Evolutionary conservation across 352 stramenopile species (phyloP).

Genomic region (Thraustotheca clavata): DNA sequence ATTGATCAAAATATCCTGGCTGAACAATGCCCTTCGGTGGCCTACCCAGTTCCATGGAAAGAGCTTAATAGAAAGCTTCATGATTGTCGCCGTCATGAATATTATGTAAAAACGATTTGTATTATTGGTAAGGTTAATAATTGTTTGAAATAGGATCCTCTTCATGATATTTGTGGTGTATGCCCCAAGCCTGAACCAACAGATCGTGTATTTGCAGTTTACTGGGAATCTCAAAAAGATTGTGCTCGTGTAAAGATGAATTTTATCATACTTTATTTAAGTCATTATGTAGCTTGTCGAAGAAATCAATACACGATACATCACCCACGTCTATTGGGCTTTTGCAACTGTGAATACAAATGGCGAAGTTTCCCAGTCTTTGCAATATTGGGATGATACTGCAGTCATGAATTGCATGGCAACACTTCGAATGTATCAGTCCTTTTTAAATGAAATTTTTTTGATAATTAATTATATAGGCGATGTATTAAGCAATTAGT

Average conservation of each 20-base stretch:
- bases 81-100: constrained; percentile 3
- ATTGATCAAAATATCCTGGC: not conserved
- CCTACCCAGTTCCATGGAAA: not conserved
- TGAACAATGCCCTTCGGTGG: not conserved
- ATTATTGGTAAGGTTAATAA: not conserved
- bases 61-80: constrained; percentile 13
- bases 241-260: not conserved
- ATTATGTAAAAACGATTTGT: constrained; percentile 20
- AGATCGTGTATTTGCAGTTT: constrained; percentile 11
- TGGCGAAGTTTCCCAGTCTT: not conserved
- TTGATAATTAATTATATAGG: not conserved
- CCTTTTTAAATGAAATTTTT: not conserved
- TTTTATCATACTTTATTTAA: not conserved
- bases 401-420: constrained; percentile 4
- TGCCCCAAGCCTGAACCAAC: not conserved
- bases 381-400: constrained; percentile 16
- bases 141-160: constrained; percentile 1
- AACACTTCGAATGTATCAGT: constrained; percentile 10
- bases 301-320: constrained; percentile 1
- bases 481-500: constrained; percentile 17
- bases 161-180: not conserved
- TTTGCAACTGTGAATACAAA: not conserved
- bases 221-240: constrained; percentile 9
- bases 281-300: not conserved
- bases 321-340: constrained; percentile 14